A percentile compares a stretch with the other conserved stretches of the same genome.
These are phyloP conservation scores for Rhodotorula diobovata DNA, from an alignment of 768 basidiomycete species.

Conservation along the genomic window DNA sequence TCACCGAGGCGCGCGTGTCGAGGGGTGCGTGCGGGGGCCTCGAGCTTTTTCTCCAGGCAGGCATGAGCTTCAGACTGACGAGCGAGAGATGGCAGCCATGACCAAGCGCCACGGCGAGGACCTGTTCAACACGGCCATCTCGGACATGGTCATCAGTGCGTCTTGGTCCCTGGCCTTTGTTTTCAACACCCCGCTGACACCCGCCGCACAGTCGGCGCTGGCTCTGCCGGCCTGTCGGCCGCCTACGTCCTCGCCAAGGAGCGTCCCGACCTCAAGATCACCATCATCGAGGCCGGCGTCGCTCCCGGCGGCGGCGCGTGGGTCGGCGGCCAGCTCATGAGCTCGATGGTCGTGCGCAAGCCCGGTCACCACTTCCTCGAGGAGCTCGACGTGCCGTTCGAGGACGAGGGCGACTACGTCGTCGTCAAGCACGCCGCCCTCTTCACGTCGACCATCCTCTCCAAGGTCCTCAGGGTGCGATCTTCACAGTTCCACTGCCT, in stretches of 20 bases:
- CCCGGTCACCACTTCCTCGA: constrained; percentile 68
- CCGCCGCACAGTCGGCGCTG: constrained; percentile 56
- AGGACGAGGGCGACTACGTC: constrained; percentile 66
- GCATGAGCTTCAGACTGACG: background rate
- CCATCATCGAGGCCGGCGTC: constrained; percentile 71
- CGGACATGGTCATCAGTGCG: constrained; percentile 62
- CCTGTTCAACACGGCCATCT: constrained; percentile 69
- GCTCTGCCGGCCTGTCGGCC: constrained; percentile 63
- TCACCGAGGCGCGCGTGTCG: constrained; percentile 63
- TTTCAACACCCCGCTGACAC: background rate
- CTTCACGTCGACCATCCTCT: constrained; percentile 71
- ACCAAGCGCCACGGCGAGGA: constrained; percentile 70
- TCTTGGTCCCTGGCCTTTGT: background rate
- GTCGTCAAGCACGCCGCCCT: constrained; percentile 75
- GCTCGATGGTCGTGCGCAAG: constrained; percentile 73
- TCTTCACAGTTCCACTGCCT: constrained; percentile 47
- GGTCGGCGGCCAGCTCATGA: constrained; percentile 59
- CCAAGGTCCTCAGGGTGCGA: constrained; percentile 54
- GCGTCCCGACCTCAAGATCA: constrained; percentile 63
- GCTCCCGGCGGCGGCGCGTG: constrained; percentile 58
- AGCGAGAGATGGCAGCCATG: constrained; percentile 56
- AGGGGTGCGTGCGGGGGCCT: constrained; percentile 48
- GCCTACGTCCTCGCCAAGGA: constrained; percentile 66
- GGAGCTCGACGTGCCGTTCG: constrained; percentile 66
- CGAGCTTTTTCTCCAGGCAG: background rate